phyloP scores from a whole-genome alignment of 2,329 filamentous ascomycete species.

The Diaporthe ilicicola region DNA sequence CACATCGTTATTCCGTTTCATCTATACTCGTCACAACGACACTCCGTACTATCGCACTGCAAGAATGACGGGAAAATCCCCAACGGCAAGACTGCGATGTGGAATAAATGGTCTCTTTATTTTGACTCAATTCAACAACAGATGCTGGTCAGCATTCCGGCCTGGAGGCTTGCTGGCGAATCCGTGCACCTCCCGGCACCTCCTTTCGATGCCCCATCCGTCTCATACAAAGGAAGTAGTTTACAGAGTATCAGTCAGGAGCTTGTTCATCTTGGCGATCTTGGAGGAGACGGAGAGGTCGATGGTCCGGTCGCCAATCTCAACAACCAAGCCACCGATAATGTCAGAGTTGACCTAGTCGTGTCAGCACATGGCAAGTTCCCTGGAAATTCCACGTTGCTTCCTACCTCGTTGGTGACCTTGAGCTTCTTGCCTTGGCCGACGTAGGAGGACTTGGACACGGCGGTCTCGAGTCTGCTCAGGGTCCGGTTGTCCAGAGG shows the following conservation, averaged over 20 bases:
- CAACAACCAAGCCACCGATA: slow-evolving; percentile 90
- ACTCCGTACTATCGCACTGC: not conserved
- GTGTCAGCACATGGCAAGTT: not conserved
- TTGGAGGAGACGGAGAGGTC: slow-evolving; percentile 95
- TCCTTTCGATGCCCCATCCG: not conserved
- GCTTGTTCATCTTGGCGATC: slow-evolving; percentile 99
- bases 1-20: too few relatives aligned
- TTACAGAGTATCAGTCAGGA: slow-evolving; percentile 96
- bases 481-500: slow-evolving; percentile 89
- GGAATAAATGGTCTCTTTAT: slow-evolving; percentile 22
- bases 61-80: not conserved
- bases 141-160: slow-evolving; percentile 29
- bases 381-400: not conserved
- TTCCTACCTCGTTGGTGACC: slow-evolving; percentile 81
- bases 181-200: slow-evolving; percentile 9
- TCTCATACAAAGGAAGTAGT: slow-evolving; percentile 47
- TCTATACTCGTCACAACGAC: not conserved
- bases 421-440: slow-evolving; percentile 97
- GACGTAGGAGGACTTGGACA: slow-evolving; percentile 89
- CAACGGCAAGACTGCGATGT: not conserved
- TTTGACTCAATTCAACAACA: slow-evolving; percentile 18
- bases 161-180: slow-evolving; percentile 1
- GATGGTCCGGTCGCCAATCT: slow-evolving; percentile 97
- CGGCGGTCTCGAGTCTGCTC: slow-evolving; percentile 83
- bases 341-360: slow-evolving; percentile 92